Conservation (phyloP, 192 early-diverging fungal species). For the Backusella liffmaniae region DNA sequence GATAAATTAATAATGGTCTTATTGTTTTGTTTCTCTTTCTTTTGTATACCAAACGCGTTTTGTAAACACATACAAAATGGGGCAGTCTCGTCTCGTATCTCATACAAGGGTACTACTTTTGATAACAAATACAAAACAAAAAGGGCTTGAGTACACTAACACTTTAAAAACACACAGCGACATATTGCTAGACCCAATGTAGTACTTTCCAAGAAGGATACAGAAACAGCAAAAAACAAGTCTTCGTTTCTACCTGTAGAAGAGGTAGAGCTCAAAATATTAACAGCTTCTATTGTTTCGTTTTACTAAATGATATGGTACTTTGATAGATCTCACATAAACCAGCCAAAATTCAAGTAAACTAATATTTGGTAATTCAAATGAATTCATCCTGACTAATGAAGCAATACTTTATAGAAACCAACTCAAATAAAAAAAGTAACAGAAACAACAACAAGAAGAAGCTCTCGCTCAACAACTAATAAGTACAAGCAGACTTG, state of each 20-base stretch:
- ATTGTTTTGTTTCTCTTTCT: neutral
- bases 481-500: neutral
- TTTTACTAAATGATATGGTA: neutral
- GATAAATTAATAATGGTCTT: neutral
- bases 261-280: neutral
- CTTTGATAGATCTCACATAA: neutral
- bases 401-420: neutral
- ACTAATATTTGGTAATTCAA: neutral
- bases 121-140: neutral
- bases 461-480: neutral
- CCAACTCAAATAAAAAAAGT: neutral
- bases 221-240: neutral
- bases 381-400: neutral
- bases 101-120: neutral
- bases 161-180: neutral
- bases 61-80: neutral
- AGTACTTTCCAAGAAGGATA: neutral
- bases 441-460: neutral
- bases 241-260: constrained; percentile 9
- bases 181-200: neutral
- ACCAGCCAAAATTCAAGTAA: constrained; percentile 9
- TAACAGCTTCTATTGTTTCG: neutral
- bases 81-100: neutral
- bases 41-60: neutral
- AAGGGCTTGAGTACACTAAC: neutral